Evolutionary conservation across 2,329 filamentous ascomycete species (phyloP).

Genomic region (Xylariales sp.): DNA sequence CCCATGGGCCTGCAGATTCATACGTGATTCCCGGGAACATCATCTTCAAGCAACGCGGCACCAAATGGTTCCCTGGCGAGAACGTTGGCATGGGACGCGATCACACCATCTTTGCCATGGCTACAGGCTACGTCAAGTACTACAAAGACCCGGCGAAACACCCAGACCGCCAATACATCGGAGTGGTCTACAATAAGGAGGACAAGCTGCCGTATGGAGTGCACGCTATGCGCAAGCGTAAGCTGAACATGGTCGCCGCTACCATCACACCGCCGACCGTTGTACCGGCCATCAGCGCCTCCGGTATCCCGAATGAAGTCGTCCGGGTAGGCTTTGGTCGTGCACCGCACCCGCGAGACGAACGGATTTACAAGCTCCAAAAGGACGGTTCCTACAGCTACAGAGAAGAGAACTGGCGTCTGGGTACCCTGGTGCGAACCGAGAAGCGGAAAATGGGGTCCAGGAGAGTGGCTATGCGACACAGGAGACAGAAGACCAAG

Average conservation of each 20-base stretch:
- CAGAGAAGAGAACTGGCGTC: slow-evolving; percentile 55
- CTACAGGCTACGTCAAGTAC: slow-evolving; percentile 90
- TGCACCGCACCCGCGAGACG: slow-evolving; percentile 30
- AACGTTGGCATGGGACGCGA: slow-evolving; percentile 94
- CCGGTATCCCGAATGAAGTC: slow-evolving; percentile 45
- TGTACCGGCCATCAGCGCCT: slow-evolving; percentile 39
- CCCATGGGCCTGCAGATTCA: slow-evolving; percentile 71
- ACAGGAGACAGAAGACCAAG: slow-evolving; percentile 21
- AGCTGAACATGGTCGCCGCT: slow-evolving; percentile 65
- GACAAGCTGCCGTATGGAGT: slow-evolving; percentile 73
- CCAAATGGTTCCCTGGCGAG: slow-evolving; percentile 90
- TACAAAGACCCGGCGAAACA: slow-evolving; percentile 83
- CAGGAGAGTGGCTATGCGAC: slow-evolving; percentile 44
- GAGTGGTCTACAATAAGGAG: slow-evolving; percentile 78
- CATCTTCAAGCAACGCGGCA: slow-evolving; percentile 94
- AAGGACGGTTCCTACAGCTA: slow-evolving; percentile 48
- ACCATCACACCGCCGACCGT: slow-evolving; percentile 33
- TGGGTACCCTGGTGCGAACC: slow-evolving; percentile 47
- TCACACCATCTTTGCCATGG: slow-evolving; percentile 87
- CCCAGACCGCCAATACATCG: slow-evolving; percentile 89
- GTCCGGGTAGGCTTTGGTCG: slow-evolving; percentile 29
- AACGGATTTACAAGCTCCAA: slow-evolving; percentile 45
- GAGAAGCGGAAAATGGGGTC: slow-evolving; percentile 41
- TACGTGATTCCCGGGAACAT: slow-evolving; percentile 96
- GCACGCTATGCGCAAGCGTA: slow-evolving; percentile 69